Base-by-base conservation (phyloP, 495 filamentous ascomycete genomes). In the Glarea lozoyensis region DNA sequence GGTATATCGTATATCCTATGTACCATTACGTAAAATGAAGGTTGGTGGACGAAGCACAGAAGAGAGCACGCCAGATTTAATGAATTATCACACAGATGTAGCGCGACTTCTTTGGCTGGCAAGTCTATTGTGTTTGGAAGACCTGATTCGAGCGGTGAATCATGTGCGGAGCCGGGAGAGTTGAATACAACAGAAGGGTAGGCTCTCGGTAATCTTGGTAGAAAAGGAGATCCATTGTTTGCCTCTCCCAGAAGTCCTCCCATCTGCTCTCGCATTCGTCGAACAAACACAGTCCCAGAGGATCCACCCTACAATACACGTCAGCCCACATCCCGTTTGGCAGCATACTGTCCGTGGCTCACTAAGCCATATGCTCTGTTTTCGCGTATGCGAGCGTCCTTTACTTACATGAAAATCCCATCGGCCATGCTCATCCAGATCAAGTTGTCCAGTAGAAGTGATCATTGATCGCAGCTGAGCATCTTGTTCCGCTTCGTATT, bases 401-500 rank as follows among this genome's bases (percentile, higher is more conserved):
- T n/a, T 35, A 7, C 35, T 5, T 37, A 37, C 35, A 56, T 92
- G 85, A 53, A 94, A 98, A 57, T 96, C 92, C 80, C 86, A 94
- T 50, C 94, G 74, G 15, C 90, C 90, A 50, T 79, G 75, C 50
- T 98, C 92, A 59, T 94, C 89, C 13, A 95, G 69, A 55, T 96
- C 93, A 10, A 98, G 68, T 56, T 81, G 85, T 25, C 89, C 92
- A 4, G 86, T 86, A 36, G 86, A 81, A 55, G 84, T 81, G 42
- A 98, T 87, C 93, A 98, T 98, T 4, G 90, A 94, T 59, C 93
- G 82, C 21, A 98, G 68, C 35, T 93, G 67, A 3, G 83, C 76
- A 55, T 95, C 89, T 32, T 81, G 76, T n/a, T 65, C 45, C 27
- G 10, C 30, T 32, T 46, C 42, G 10, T 29, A n/a, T 9, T 16